These are phyloP conservation scores for Dryas drummondii DNA, from an alignment of 306 rosid genomes.

Conservation along the genomic window DNA sequence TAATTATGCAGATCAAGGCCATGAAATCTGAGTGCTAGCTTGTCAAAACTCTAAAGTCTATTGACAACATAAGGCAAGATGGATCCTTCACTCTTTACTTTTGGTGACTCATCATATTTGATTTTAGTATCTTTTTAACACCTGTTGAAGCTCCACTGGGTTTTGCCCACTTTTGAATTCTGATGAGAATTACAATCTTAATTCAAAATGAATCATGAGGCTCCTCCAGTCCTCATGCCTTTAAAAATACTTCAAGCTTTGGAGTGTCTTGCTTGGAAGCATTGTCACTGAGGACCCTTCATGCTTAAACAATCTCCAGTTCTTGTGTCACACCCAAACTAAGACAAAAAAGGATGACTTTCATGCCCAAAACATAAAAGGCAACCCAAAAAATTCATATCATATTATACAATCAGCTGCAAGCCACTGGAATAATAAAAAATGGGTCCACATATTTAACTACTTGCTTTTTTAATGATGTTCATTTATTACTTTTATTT, in stretches of 20 bases:
- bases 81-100: background rate
- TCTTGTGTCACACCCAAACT: slow-evolving; percentile 25
- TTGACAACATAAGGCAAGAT: background rate
- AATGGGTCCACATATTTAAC: slow-evolving; percentile 7
- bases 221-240: slow-evolving; percentile 8
- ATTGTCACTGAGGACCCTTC: slow-evolving; percentile 41
- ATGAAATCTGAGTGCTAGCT: background rate
- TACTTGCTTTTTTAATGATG: slow-evolving; percentile 19
- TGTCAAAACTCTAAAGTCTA: background rate
- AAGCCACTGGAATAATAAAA: background rate
- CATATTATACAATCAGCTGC: background rate
- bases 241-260: slow-evolving; percentile 35
- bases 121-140: background rate
- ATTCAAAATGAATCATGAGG: slow-evolving; percentile 30
- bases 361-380: slow-evolving; percentile 27
- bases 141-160: background rate
- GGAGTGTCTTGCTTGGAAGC: slow-evolving; percentile 49
- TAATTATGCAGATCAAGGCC: background rate
- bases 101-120: background rate
- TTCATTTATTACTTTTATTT: slow-evolving; percentile 1
- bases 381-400: background rate
- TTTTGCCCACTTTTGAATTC: background rate
- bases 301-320: slow-evolving; percentile 37
- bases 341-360: slow-evolving; percentile 1
- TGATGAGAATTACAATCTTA: slow-evolving; percentile 7